Conservation (phyloP, 192 early-diverging fungal species). For the Paraglomus brasilianum region DNA sequence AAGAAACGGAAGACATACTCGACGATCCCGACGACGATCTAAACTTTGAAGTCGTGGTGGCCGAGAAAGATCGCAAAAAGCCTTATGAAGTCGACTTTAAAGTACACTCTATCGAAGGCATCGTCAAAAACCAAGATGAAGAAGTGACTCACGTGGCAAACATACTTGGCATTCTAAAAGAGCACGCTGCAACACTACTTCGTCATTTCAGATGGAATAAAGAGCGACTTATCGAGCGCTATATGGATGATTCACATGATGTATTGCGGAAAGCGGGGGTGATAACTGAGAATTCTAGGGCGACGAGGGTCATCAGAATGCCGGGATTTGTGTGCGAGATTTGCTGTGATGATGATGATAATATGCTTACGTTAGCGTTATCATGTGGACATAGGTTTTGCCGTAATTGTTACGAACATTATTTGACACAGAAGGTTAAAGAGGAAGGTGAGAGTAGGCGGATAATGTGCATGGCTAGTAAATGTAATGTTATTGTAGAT, state of each 20-base stretch:
- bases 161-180: conserved; percentile 64
- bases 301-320: conserved; percentile 40
- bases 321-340: conserved; percentile 81
- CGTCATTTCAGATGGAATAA: conserved; percentile 85
- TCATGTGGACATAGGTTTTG: conserved; percentile 91
- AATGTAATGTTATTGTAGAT: conserved; percentile 82
- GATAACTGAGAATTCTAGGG: conserved; percentile 49
- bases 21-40: conserved; percentile 58
- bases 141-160: conserved; percentile 72
- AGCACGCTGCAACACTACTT: conserved; percentile 75
- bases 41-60: conserved; percentile 57
- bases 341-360: conserved; percentile 76
- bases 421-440: conserved; percentile 80
- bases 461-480: conserved; percentile 79
- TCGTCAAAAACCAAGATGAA: conserved; percentile 58
- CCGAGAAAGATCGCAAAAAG: conserved; percentile 58
- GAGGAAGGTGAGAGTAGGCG: conserved; percentile 86
- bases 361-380: conserved; percentile 66
- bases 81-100: conserved; percentile 76
- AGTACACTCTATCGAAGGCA: conserved; percentile 60
- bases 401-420: conserved; percentile 79
- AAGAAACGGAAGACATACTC: conserved; percentile 33
- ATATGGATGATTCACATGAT: conserved; percentile 67
- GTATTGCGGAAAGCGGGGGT: conserved; percentile 72
- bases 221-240: conserved; percentile 76